Percentiles rank a stretch among this genome's conserved stretches.
Conservation (phyloP, 176 grass and related monocot genomes). For the Raddia guianensis region DNA sequence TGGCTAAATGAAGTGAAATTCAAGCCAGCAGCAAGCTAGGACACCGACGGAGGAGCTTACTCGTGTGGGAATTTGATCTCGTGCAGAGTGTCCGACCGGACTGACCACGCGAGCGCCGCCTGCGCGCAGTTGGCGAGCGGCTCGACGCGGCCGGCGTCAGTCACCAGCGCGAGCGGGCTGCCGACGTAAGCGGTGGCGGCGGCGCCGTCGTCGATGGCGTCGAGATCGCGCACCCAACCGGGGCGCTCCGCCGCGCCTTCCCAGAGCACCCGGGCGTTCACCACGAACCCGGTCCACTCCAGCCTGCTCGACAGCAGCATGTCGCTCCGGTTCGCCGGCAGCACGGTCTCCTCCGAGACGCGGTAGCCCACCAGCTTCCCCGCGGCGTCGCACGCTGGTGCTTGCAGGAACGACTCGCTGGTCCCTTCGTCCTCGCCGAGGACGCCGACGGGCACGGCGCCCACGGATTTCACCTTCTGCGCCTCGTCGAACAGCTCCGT, state of each 20-base stretch:
- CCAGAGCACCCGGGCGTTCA: conserved; percentile 70
- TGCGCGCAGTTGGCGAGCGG: conserved; percentile 70
- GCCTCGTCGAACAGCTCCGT: conserved; percentile 93
- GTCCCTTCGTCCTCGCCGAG: conserved; percentile 63
- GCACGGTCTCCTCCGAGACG: conserved; percentile 54
- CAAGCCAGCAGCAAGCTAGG: not conserved
- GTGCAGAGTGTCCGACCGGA: conserved; percentile 65
- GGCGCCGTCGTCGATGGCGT: conserved; percentile 45
- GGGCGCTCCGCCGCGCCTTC: conserved; percentile 48
- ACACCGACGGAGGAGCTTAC: conserved; percentile 50
- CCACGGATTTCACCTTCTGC: conserved; percentile 76
- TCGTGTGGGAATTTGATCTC: conserved; percentile 80
- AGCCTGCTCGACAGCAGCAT: conserved; percentile 56
- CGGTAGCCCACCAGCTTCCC: conserved; percentile 69
- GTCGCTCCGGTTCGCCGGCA: conserved; percentile 52
- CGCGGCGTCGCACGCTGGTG: conserved; percentile 71
- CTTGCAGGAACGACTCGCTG: conserved; percentile 66
- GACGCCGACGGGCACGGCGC: conserved; percentile 64
- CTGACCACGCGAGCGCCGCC: conserved; percentile 81
- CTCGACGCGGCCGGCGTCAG: conserved; percentile 65
- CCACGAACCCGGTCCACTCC: conserved; percentile 88
- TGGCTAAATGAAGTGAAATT: not conserved
- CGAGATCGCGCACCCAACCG: conserved; percentile 72
- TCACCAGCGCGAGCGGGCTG: conserved; percentile 65
- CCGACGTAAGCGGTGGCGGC: conserved; percentile 31